A percentile compares a stretch with the other conserved stretches of the same genome.
phyloP scores from a whole-genome alignment of 2,329 filamentous ascomycete species.

The Trichoderma asperellum region DNA sequence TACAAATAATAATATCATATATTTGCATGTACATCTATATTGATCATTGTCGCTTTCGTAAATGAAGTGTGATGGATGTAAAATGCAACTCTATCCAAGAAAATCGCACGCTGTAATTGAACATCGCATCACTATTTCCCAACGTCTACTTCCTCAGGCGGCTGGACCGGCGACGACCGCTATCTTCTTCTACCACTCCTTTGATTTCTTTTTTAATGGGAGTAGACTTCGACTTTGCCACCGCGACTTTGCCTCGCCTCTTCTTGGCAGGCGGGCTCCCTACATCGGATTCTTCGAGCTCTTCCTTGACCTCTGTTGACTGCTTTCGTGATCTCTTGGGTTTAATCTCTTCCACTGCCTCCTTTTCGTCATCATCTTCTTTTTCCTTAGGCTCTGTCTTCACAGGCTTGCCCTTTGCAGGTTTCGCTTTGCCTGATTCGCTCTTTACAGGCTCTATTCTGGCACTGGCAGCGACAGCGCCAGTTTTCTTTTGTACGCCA shows the following conservation, averaged over 20 bases:
- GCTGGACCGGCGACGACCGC: constrained; percentile 37
- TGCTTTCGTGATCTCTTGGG: constrained; percentile 37
- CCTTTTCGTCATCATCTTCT: neutral
- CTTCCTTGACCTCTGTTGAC: constrained; percentile 32
- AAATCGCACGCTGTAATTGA: neutral
- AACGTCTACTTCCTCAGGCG: constrained; percentile 34
- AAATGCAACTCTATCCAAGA: neutral
- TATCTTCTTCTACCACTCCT: constrained; percentile 1
- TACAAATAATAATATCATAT: neutral
- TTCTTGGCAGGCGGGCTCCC: constrained; percentile 36
- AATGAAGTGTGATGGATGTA: neutral
- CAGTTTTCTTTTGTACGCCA: constrained; percentile 79
- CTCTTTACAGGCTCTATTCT: constrained; percentile 49
- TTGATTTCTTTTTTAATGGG: constrained; percentile 18
- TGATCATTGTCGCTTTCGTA: neutral
- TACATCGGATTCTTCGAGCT: constrained; percentile 38
- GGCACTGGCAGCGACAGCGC: constrained; percentile 46
- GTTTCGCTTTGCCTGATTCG: constrained; percentile 30
- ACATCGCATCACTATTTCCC: neutral
- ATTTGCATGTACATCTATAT: neutral
- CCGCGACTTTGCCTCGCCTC: constrained; percentile 32
- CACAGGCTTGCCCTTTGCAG: neutral
- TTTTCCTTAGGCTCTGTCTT: constrained; percentile 34
- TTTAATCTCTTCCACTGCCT: constrained; percentile 24
- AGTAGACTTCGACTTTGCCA: constrained; percentile 34